A percentile compares a stretch with the other conserved stretches of the same genome.
Conservation (phyloP, 129 eudicot species). For the Centella asiatica region DNA sequence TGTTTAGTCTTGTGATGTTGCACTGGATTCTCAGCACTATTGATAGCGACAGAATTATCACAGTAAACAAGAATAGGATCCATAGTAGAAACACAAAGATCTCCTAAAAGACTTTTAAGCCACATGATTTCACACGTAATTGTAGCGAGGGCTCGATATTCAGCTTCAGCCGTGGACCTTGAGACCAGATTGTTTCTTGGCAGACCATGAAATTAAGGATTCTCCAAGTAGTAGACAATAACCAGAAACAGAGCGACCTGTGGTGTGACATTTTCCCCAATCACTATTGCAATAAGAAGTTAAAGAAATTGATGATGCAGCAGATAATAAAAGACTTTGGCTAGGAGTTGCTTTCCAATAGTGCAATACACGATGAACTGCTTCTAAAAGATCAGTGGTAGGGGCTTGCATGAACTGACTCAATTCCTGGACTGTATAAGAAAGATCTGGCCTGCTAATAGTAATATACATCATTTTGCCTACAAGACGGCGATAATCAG, state of each 20-base stretch:
- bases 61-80: neutral
- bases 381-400: neutral
- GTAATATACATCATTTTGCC: neutral
- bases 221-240: neutral
- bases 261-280: neutral
- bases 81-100: neutral
- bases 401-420: conserved; percentile 3
- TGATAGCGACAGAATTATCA: neutral
- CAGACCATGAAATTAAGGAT: neutral
- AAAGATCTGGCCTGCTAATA: neutral
- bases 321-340: neutral
- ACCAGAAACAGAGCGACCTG: neutral
- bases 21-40: neutral
- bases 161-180: neutral
- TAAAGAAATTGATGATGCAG: neutral
- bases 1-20: neutral
- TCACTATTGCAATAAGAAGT: neutral
- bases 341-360: neutral
- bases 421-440: neutral
- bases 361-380: neutral
- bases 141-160: neutral
- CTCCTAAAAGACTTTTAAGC: neutral
- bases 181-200: neutral
- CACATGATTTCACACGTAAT: neutral
- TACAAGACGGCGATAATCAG: neutral